Conservation (phyloP, 2,329 filamentous ascomycete genomes). For the Ilyonectria mors-panacis region DNA sequence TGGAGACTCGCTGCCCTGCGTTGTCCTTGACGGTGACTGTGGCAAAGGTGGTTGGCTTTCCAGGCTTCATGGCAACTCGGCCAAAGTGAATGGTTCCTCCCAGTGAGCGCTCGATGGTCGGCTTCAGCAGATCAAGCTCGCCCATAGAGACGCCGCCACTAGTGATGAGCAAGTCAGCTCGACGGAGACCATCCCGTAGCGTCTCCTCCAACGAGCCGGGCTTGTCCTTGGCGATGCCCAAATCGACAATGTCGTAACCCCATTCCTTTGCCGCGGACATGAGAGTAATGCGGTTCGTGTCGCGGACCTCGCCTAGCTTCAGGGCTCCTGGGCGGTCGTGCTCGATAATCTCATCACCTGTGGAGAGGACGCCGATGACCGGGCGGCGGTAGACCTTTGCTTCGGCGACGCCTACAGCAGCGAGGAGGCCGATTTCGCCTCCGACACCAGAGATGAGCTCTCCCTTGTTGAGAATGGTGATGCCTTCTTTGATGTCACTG, state of each 20-base stretch:
- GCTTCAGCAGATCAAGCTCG: conserved; percentile 95
- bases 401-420: conserved; percentile 82
- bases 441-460: conserved; percentile 89
- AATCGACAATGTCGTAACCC: conserved; percentile 85
- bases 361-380: conserved; percentile 88
- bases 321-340: conserved; percentile 76
- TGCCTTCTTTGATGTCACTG: conserved; percentile 82
- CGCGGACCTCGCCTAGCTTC: conserved; percentile 86
- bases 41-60: conserved; percentile 97
- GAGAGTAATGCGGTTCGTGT: conserved; percentile 92
- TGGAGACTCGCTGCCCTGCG: conserved; percentile 70
- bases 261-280: conserved; percentile 82
- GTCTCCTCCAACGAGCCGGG: conserved; percentile 81
- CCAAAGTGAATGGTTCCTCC: conserved; percentile 97
- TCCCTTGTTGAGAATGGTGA: conserved; percentile 80
- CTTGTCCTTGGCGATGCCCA: conserved; percentile 87
- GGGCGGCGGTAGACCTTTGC: conserved; percentile 84
- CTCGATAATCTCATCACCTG: conserved; percentile 92
- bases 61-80: conserved; percentile 96
- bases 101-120: conserved; percentile 90
- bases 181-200: conserved; percentile 81
- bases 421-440: conserved; percentile 91
- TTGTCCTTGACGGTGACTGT: conserved; percentile 80
- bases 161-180: conserved; percentile 87
- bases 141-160: conserved; percentile 98